Evolutionary conservation across 2,329 filamentous ascomycete species (phyloP).

Genomic region (Fusarium sp.): DNA sequence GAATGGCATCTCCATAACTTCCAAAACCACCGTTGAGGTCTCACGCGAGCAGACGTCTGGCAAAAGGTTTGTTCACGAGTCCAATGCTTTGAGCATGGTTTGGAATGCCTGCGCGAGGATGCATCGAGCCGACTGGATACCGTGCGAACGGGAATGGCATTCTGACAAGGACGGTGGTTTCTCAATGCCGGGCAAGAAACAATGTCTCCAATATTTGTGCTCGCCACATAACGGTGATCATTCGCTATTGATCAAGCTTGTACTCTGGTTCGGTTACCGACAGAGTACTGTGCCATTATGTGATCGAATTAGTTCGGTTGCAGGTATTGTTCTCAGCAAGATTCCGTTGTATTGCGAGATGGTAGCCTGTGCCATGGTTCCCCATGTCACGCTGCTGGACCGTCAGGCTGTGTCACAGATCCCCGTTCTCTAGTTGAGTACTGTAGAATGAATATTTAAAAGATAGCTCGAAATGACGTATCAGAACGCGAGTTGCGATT

Average conservation of each 20-base stretch:
- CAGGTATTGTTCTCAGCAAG: constrained; percentile 26
- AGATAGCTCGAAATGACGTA: not conserved
- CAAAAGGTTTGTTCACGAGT: constrained; percentile 7
- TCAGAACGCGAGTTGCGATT: not conserved
- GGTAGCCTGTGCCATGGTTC: constrained; percentile 23
- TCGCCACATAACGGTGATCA: not conserved
- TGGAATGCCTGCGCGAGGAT: constrained; percentile 14
- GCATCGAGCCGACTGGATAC: constrained; percentile 34
- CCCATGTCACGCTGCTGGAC: constrained; percentile 26
- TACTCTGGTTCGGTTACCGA: constrained; percentile 31
- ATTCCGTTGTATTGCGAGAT: constrained; percentile 25
- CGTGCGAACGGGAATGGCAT: constrained; percentile 32
- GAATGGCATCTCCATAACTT: not conserved
- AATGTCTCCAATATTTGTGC: constrained; percentile 5
- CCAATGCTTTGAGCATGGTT: constrained; percentile 10
- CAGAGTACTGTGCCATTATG: constrained; percentile 18
- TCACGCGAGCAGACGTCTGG: not conserved
- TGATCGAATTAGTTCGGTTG: constrained; percentile 15
- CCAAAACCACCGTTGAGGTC: not conserved
- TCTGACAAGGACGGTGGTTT: constrained; percentile 1
- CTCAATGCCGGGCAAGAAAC: constrained; percentile 2
- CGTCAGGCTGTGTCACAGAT: constrained; percentile 23
- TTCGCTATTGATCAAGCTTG: constrained; percentile 24
- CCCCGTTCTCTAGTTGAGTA: not conserved
- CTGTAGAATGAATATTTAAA: not conserved